These are phyloP conservation scores for Elaeagnus macrophylla DNA, from an alignment of 306 rosid genomes.

Conservation along the genomic window DNA sequence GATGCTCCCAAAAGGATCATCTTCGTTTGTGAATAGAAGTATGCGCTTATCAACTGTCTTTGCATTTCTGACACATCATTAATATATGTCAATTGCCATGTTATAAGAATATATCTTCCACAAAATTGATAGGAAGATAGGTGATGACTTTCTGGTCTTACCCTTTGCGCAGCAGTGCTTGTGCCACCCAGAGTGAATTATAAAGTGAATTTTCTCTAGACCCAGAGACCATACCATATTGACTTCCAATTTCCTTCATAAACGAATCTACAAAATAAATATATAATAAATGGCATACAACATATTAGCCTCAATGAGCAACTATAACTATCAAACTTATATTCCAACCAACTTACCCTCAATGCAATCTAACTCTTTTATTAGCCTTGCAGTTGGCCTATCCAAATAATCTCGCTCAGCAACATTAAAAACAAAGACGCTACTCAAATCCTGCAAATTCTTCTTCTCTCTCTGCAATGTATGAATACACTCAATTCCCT, in stretches of 20 bases:
- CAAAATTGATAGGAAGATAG: conserved; percentile 7
- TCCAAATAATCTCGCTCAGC: conserved; percentile 70
- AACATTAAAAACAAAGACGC: conserved; percentile 63
- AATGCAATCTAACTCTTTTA: conserved; percentile 54
- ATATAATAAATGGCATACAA: neutral
- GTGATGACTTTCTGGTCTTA: conserved; percentile 15
- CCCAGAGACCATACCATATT: conserved; percentile 59
- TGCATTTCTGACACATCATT: conserved; percentile 47
- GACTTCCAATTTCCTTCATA: conserved; percentile 66
- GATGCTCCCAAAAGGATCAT: conserved; percentile 77
- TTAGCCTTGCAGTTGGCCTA: conserved; percentile 81
- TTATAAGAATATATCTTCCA: neutral
- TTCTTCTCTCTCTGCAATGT: conserved; percentile 65
- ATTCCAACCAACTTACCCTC: conserved; percentile 41
- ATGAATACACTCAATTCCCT: neutral
- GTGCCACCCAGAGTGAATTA: conserved; percentile 91
- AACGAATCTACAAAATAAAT: conserved; percentile 59
- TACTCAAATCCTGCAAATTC: conserved; percentile 67
- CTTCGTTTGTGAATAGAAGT: conserved; percentile 83
- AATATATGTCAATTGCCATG: conserved; percentile 6
- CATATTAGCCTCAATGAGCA: neutral
- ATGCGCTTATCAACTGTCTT: conserved; percentile 73
- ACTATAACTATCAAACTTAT: conserved; percentile 1
- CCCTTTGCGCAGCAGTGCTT: conserved; percentile 91
- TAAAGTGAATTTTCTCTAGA: conserved; percentile 77